Base-by-base conservation (phyloP, 108 stramenopile genomes). In the Tribonema minus region DNA sequence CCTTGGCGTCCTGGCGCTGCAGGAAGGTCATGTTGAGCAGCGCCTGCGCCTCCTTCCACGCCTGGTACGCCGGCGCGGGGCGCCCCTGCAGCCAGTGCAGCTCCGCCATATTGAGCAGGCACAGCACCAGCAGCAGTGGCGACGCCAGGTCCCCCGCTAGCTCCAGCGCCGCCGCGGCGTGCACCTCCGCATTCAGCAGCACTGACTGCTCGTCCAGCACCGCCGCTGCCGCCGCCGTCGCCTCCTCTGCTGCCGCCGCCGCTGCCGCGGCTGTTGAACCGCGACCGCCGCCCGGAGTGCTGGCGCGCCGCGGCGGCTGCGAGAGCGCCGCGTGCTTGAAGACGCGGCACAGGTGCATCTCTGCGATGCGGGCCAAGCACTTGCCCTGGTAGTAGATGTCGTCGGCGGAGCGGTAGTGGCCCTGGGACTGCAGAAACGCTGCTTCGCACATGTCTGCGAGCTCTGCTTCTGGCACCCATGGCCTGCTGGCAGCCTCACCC, bases 321-420 rank as follows among this genome's bases (percentile, higher is more conserved):
- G 46, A 54, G 46, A 9, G 46, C 46, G n/a, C 46, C 9, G 46
- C 46, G 46, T 54, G 9, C 46, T 20, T 54, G 68, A 79, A 79
- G 0, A 79, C 68, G 64, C 77, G 54, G 37, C 67, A 70, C 5
- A 79, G 77, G 28, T 79, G 77, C 77, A 79, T 79, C 61, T 79
- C 68, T 12, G 68, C 77, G 30, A 34, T 67, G 7, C 77, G 34
- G 15, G 77, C 77, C 68, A 70, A 60, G 38, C 77, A 79, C 77
- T 79, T 79, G 27, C 64, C 77, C 71, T 72, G 71, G 60, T 72
- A 61, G 62, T 73, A 73, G 29, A 64, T 58, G 3, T 73, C 72
- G 33, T 73, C 72, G 20, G 72, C 72, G 32, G 40, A 41, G 63
- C 62, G 20, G 72, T 62, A 73, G 62, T 73, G 62, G 30, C 41